phyloP scores from a whole-genome alignment of 108 stramenopile species.

The Bacterosira constricta region DNA sequence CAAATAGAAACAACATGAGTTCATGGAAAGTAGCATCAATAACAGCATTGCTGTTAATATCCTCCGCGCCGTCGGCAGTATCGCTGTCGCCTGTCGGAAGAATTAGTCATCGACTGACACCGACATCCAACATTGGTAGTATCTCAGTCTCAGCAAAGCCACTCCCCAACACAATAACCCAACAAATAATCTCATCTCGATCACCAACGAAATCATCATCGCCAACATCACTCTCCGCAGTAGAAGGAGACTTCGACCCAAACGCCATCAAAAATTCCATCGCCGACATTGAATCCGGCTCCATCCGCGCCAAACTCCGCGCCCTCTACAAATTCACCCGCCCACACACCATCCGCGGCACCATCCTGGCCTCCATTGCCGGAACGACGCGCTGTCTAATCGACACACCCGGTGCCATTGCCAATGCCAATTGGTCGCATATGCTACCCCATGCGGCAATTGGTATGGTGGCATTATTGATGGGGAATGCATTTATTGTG shows the following conservation, averaged over 20 bases:
- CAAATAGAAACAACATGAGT: too few relatives aligned
- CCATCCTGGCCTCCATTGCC: conserved; percentile 91
- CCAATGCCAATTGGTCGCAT: conserved; percentile 62
- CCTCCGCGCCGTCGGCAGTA: too few relatives aligned
- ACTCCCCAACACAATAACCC: too few relatives aligned
- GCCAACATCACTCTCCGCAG: conserved; percentile 42
- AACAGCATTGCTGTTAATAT: neutral
- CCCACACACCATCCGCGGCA: conserved; percentile 97
- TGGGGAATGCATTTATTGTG: conserved; percentile 97
- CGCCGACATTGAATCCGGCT: conserved; percentile 62
- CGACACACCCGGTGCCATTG: conserved; percentile 82
- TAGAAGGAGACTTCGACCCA: conserved; percentile 90
- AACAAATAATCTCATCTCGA: neutral
- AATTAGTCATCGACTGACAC: too few relatives aligned
- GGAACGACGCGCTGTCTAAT: conserved; percentile 89
- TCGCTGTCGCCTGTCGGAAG: too few relatives aligned
- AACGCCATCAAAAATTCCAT: conserved; percentile 64
- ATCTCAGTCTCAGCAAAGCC: too few relatives aligned
- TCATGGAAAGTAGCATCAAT: neutral
- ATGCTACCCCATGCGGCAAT: conserved; percentile 86
- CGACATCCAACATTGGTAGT: too few relatives aligned
- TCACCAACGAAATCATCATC: conserved; percentile 3
- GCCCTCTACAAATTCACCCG: conserved; percentile 96
- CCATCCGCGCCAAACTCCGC: conserved; percentile 69
- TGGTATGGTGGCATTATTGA: conserved; percentile 88